These are phyloP conservation scores for Xylaria arbuscula DNA, from an alignment of 2,329 filamentous ascomycete genomes.

Conservation along the genomic window DNA sequence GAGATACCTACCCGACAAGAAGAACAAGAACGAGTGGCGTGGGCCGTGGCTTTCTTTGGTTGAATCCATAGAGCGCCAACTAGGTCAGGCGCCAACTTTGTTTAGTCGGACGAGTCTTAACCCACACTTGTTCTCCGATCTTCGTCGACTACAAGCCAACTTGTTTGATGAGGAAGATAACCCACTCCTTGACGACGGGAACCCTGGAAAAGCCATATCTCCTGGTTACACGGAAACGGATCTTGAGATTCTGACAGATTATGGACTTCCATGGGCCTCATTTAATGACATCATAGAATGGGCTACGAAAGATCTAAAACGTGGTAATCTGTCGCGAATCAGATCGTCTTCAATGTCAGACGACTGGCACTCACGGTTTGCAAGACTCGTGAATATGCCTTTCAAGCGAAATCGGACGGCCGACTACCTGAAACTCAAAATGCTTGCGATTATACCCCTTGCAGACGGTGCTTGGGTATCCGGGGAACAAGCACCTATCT, in stretches of 20 bases:
- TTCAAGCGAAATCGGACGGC: background rate
- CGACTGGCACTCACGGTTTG: slow-evolving; percentile 39
- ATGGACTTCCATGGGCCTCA: background rate
- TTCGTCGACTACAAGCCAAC: slow-evolving; percentile 22
- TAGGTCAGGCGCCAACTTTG: slow-evolving; percentile 28
- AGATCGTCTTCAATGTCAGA: slow-evolving; percentile 37
- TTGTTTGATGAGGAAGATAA: slow-evolving; percentile 37
- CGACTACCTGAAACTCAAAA: background rate
- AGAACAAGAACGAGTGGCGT: slow-evolving; percentile 21
- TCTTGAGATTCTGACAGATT: slow-evolving; percentile 19
- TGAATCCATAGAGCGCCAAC: background rate
- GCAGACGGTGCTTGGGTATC: slow-evolving; percentile 39
- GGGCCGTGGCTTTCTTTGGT: slow-evolving; percentile 25
- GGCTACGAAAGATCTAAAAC: slow-evolving; percentile 30
- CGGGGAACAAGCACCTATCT: slow-evolving; percentile 20
- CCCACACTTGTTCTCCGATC: slow-evolving; percentile 41
- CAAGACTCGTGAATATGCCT: slow-evolving; percentile 33
- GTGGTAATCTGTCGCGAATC: slow-evolving; percentile 31
- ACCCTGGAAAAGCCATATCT: slow-evolving; percentile 34
- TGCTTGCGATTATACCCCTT: slow-evolving; percentile 38
- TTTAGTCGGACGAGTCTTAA: slow-evolving; percentile 46
- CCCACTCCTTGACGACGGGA: slow-evolving; percentile 45
- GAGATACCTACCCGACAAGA: slow-evolving; percentile 55
- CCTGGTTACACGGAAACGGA: slow-evolving; percentile 18
- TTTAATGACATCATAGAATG: slow-evolving; percentile 21